A percentile compares a stretch with the other conserved stretches of the same genome.
Conservation (phyloP, 2,329 filamentous ascomycete species). For the Setomelanomma holmii region DNA sequence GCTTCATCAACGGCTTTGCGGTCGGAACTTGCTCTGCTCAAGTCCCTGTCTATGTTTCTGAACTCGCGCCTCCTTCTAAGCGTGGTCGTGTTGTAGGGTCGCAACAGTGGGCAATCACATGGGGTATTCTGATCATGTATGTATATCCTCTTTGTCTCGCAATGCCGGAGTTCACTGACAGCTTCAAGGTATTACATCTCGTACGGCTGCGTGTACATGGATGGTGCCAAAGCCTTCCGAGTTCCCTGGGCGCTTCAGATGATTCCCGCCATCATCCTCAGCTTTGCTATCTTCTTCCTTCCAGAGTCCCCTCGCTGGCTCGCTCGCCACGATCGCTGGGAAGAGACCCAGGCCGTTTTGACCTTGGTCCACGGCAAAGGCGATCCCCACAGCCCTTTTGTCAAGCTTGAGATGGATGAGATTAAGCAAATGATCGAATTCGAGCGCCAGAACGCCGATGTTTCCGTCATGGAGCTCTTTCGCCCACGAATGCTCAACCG, state of each 20-base stretch:
- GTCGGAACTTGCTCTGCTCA: constrained; percentile 77
- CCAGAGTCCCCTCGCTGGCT: constrained; percentile 57
- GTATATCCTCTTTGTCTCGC: background rate
- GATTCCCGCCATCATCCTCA: constrained; percentile 45
- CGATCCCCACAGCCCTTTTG: constrained; percentile 69
- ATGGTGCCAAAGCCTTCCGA: constrained; percentile 44
- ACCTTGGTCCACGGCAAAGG: constrained; percentile 61
- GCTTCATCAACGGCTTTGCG: constrained; percentile 74
- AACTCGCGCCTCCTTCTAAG: constrained; percentile 65
- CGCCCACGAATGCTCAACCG: constrained; percentile 77
- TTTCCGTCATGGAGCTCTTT: constrained; percentile 75
- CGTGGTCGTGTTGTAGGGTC: constrained; percentile 73
- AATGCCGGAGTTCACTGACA: background rate
- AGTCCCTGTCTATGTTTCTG: constrained; percentile 72
- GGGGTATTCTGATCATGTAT: constrained; percentile 55
- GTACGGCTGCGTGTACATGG: constrained; percentile 46
- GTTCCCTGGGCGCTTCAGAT: constrained; percentile 49
- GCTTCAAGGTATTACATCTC: constrained; percentile 37
- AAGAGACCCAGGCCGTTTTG: constrained; percentile 52
- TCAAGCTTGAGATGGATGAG: constrained; percentile 71
- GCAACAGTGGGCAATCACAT: constrained; percentile 79
- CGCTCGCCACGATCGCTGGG: constrained; percentile 54
- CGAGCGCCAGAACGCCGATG: constrained; percentile 72
- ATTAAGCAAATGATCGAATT: constrained; percentile 78
- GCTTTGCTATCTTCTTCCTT: constrained; percentile 60